Evolutionary conservation across 2,329 filamentous ascomycete species (phyloP), one percentile per base, ranked within the genome.

Genomic region (Claviceps lovelessii): DNA sequence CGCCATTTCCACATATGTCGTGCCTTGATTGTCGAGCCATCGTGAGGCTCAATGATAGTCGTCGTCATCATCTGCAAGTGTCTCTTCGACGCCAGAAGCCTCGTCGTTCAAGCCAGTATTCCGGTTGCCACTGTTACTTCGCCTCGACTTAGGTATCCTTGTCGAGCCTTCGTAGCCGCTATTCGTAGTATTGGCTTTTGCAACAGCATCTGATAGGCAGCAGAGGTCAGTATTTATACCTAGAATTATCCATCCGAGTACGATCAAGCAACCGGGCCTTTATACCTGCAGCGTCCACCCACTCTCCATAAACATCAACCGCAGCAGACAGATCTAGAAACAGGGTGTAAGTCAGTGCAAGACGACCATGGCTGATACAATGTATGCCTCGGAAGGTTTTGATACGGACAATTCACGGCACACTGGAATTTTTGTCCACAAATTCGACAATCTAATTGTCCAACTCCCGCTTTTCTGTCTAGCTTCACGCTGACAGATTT

Each of bases 261-360:
- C 31, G 31, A 17, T 19, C 2, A 37, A 28, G n/a, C 15, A 11
- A 50, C 19, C n/a, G 42, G 19, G 41, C 17, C 13, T 23, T 13
- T 72, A 59, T 71, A 81, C 80, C 76, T 59, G 80, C 75, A 59
- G 93, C 93, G 72, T 98, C 93, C 59, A 98, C 88, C 93, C 93
- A 98, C 70, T 97, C 93, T 39, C 88, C 88, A 67, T 98, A 98
- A 8, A 98, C 91, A 67, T 98, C 93, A 49, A 98, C 90, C 0
- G 89, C 81, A 15, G 87, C 88, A 31, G 88, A 94, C 31, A 97
- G 82, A 69, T 94, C 89, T 95, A 49, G 39, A 15, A 55, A 52
- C n/a, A 5, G 37, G 5, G 8, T 33, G 44, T 46, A 50, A 57
- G 59, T 61, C 46, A 63, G 56, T 54, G 54, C 28, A 39, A 39